Evolutionary conservation across 2,329 filamentous ascomycete genomes (phyloP), one percentile per base, ranked within the genome.

Genomic region (Arachnomyces sp.): DNA sequence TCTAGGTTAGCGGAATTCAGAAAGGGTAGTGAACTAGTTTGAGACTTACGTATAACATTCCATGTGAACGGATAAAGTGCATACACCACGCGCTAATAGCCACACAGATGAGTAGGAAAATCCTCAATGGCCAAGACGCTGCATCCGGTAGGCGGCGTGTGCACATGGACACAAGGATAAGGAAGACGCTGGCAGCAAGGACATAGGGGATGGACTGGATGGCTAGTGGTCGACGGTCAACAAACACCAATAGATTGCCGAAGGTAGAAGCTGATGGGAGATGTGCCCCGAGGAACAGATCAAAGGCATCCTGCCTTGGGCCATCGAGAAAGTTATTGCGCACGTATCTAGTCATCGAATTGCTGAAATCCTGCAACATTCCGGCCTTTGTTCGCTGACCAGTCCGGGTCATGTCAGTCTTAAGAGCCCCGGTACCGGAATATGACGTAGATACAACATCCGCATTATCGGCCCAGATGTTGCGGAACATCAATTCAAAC

Each of bases 381-480:
- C 92, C 92, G 7, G 78, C 76, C 57, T 82, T 87, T 20, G 92
- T 98, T 39, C 93, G 79, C 55, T 84, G 80, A 36, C 90, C 93
- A 2, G 87, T 87, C n/a, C 92, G 82, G 2, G 92, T 98, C 54
- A 96, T 87, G 60, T 98, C 93, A 0, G 92, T 98, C 74, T 98
- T 98, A 68, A 98, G 78, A 38, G 92, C 92, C 2, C 92, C 93
- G 0, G 93, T 98, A 40, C 92, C 92, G 1, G 92, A 92, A 64
- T 98, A 98, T 0, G 87, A 82, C 51, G 79, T 82, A 13, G 89
- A 94, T 28, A 98, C 89, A 16, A 93, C 83, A 60, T 98, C 92
- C 41, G 93, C 92, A 56, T 98, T 98, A 65, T 98, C 92, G 20
- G 92, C 92, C 92, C 92, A 98, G 12, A 96, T 73, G 63, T 96